A percentile compares a stretch with the other conserved stretches of the same genome.
Conservation (phyloP, 768 basidiomycete genomes). For the Serendipita sp. region DNA sequence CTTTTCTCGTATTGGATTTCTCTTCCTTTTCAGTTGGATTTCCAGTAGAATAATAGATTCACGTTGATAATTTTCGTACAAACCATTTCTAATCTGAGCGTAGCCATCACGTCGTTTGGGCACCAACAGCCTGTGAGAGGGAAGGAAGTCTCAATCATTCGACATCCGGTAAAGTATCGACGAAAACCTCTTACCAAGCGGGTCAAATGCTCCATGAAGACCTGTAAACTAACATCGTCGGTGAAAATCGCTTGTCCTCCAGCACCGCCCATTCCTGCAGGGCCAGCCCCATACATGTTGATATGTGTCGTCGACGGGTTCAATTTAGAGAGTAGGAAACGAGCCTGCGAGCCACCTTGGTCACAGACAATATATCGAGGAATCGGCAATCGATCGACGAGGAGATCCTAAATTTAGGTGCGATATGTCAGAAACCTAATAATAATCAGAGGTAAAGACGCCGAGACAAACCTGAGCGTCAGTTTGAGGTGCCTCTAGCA, state of each 20-base stretch:
- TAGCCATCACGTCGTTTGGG: conserved; percentile 39
- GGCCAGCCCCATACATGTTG: conserved; percentile 71
- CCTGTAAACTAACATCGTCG: conserved; percentile 93
- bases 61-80: neutral
- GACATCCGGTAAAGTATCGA: neutral
- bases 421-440: too few relatives aligned
- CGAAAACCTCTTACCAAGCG: conserved; percentile 36
- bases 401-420: too few relatives aligned
- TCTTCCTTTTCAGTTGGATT: neutral
- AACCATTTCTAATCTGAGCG: neutral
- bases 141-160: neutral
- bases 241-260: conserved; percentile 78
- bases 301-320: conserved; percentile 98
- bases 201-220: conserved; percentile 96
- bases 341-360: conserved; percentile 92
- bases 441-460: neutral
- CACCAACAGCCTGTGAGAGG: conserved; percentile 41
- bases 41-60: neutral
- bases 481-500: conserved; percentile 67
- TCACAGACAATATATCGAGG: conserved; percentile 97
- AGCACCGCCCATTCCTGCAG: conserved; percentile 39
- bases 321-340: conserved; percentile 91
- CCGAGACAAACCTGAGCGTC: conserved; percentile 75
- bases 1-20: neutral
- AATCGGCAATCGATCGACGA: conserved; percentile 91